Percentiles rank a stretch among this genome's conserved stretches.
Evolutionary conservation across 108 stramenopile genomes (phyloP).

Genomic region (Pseudonitzschia delicatissima): DNA sequence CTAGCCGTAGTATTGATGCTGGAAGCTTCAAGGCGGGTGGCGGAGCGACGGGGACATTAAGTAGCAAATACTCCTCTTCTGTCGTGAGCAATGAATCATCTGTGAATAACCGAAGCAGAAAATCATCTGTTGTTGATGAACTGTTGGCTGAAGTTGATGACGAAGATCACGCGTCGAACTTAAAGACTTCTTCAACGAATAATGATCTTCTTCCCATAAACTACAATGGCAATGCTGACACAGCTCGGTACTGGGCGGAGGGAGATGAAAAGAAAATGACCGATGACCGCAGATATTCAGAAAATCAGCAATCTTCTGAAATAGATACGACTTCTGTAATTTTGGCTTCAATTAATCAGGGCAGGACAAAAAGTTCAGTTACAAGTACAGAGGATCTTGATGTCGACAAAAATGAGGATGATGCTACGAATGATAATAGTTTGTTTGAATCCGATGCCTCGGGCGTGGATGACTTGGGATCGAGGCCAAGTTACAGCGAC

Average conservation of each 20-base stretch:
- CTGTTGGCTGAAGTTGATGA: constrained; percentile 37
- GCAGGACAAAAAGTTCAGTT: background rate
- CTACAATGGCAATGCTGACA: background rate
- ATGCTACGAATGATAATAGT: background rate
- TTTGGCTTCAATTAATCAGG: background rate
- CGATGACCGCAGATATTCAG: background rate
- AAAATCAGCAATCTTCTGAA: background rate
- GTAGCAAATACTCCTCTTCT: background rate
- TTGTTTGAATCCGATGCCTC: background rate
- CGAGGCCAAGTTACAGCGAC: background rate
- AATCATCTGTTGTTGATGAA: constrained; percentile 35
- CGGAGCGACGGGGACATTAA: background rate
- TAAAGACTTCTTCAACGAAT: background rate
- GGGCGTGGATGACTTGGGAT: background rate
- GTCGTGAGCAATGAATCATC: background rate
- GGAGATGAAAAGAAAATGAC: constrained; percentile 13
- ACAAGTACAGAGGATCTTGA: too few species aligned
- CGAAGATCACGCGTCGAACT: constrained; percentile 5
- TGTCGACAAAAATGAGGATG: background rate
- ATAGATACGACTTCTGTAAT: background rate
- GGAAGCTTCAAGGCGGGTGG: background rate
- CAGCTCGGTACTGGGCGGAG: background rate
- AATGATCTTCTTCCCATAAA: background rate
- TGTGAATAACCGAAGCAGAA: background rate
- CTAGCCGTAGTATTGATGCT: background rate